These are phyloP conservation scores for Raphanus raphanistrum DNA, from an alignment of 345 rosid species.

Conservation along the genomic window DNA sequence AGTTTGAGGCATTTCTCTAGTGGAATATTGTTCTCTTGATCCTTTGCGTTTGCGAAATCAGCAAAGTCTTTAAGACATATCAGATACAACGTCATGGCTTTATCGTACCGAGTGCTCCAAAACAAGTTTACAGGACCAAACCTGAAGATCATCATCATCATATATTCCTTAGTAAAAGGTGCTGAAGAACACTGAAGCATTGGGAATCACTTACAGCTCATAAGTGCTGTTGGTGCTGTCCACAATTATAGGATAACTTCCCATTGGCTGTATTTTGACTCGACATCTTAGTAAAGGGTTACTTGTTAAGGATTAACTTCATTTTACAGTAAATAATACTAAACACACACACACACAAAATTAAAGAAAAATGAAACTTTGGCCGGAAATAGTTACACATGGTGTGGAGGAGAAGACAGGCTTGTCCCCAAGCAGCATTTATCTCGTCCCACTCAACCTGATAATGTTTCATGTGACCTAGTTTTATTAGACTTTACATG, in stretches of 20 bases:
- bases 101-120: constrained; percentile 69
- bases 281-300: constrained; percentile 55
- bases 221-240: constrained; percentile 51
- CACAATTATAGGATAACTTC: constrained; percentile 93
- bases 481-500: not conserved
- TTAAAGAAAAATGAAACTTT: not conserved
- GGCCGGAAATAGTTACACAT: constrained; percentile 94
- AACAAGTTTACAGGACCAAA: constrained; percentile 69
- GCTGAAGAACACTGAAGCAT: too few species aligned
- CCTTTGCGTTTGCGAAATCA: constrained; percentile 80
- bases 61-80: constrained; percentile 95
- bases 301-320: constrained; percentile 45
- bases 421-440: constrained; percentile 99
- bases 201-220: constrained; percentile 37
- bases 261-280: constrained; percentile 93
- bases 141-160: constrained; percentile 50
- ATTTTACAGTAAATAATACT: not conserved
- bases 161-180: not conserved
- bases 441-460: constrained; percentile 99
- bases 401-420: constrained; percentile 96
- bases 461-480: constrained; percentile 27
- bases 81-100: constrained; percentile 89
- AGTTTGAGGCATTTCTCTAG: constrained; percentile 78
- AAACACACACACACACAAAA: not conserved
- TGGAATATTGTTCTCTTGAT: constrained; percentile 91